Evolutionary conservation across 768 basidiomycete genomes (phyloP).

Genomic region (Lentinula boryana): DNA sequence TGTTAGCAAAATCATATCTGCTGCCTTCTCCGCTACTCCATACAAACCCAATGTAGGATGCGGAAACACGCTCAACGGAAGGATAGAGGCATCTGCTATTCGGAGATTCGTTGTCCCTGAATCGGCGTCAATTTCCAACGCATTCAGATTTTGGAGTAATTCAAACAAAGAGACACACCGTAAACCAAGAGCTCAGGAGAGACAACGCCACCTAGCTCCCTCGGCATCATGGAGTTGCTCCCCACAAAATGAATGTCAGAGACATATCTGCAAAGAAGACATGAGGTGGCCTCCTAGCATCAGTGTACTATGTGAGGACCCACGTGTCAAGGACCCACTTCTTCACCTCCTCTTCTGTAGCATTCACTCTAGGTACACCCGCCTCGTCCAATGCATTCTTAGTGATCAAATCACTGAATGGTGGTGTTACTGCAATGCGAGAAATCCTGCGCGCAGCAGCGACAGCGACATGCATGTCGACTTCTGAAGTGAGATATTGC

Average conservation of each 20-base stretch:
- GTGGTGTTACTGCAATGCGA: constrained; percentile 8
- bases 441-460: constrained; percentile 9
- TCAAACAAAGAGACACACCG: background rate
- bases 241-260: constrained; percentile 11
- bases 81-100: constrained; percentile 21
- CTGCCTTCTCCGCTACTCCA: constrained; percentile 22
- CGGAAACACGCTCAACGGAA: constrained; percentile 19
- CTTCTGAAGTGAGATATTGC: constrained; percentile 8
- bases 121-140: background rate
- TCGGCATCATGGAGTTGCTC: constrained; percentile 14
- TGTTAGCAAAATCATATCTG: constrained; percentile 5
- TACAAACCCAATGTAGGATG: constrained; percentile 22
- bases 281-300: no score
- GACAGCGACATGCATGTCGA: constrained; percentile 7
- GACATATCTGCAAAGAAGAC: constrained; percentile 3
- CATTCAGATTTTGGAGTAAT: background rate
- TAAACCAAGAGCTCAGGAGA: constrained; percentile 10
- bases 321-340: constrained; percentile 8
- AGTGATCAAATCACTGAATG: constrained; percentile 10
- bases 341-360: constrained; percentile 9
- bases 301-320: background rate
- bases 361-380: constrained; percentile 6
- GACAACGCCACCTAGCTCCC: constrained; percentile 11
- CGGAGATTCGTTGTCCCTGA: constrained; percentile 16
- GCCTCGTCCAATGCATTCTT: background rate